Conservation (phyloP, 768 basidiomycete species). For the Pisolithus marmoratus region DNA sequence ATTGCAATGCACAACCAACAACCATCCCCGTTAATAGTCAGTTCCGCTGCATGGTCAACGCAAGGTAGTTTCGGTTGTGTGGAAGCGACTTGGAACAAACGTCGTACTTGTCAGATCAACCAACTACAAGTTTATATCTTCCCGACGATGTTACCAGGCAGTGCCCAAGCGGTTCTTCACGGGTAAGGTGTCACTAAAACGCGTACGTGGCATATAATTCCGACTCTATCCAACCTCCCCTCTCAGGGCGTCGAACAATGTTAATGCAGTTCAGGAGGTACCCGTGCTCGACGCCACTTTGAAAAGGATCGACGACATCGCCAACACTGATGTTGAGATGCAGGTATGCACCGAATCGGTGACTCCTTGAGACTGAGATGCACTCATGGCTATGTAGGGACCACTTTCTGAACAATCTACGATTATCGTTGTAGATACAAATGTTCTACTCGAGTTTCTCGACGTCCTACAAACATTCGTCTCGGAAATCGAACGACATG, state of each 20-base stretch:
- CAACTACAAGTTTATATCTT: too few species aligned
- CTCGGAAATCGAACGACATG: constrained; percentile 46
- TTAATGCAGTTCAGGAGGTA: constrained; percentile 6
- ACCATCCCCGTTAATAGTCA: not conserved
- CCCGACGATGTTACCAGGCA: too few species aligned
- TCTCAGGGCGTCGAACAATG: not conserved
- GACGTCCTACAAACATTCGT: constrained; percentile 61
- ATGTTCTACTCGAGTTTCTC: constrained; percentile 66
- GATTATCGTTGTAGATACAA: constrained; percentile 71
- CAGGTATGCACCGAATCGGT: constrained; percentile 38
- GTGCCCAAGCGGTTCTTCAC: too few species aligned
- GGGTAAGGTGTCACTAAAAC: not conserved
- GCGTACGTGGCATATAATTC: constrained; percentile 6
- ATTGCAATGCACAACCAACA: not conserved
- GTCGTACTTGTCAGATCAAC: too few species aligned
- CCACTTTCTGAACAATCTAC: constrained; percentile 36
- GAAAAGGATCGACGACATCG: constrained; percentile 46
- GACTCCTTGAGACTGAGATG: not conserved
- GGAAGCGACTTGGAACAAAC: too few species aligned
- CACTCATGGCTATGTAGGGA: constrained; percentile 25
- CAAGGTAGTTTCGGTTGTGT: too few species aligned
- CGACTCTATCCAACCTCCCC: not conserved
- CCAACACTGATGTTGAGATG: constrained; percentile 71
- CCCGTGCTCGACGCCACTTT: constrained; percentile 35
- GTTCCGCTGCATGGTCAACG: too few species aligned